These are phyloP conservation scores for Cryptococcus neoformans DNA, from an alignment of 1,284 basidiomycete genomes.

Conservation along the genomic window DNA sequence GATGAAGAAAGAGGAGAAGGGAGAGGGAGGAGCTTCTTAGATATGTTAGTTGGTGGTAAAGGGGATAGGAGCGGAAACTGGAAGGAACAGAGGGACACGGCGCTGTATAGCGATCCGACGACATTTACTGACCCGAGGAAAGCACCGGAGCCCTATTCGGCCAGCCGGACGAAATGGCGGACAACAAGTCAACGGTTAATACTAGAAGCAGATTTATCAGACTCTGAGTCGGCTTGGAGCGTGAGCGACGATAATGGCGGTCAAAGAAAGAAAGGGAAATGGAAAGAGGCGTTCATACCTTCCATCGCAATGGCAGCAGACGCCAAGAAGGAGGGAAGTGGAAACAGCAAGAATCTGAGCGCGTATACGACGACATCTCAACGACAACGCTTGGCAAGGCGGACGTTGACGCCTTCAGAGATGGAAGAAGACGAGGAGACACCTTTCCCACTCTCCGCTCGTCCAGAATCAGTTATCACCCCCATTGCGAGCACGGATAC, in stretches of 20 bases:
- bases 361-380: too few relatives aligned
- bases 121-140: constrained; percentile 8
- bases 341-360: not conserved
- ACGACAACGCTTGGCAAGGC: too few relatives aligned
- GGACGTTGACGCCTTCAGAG: too few relatives aligned
- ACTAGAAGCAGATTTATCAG: not conserved
- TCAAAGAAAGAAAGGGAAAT: not conserved
- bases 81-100: constrained; percentile 3
- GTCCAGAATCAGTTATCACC: too few relatives aligned
- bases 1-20: not conserved
- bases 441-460: too few relatives aligned
- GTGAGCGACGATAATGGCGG: not conserved
- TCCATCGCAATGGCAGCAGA: not conserved
- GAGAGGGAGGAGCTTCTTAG: constrained; percentile 1
- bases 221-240: not conserved
- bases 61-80: not conserved
- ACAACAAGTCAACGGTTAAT: not conserved
- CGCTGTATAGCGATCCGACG: constrained; percentile 7
- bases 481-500: not conserved
- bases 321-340: not conserved
- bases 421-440: too few relatives aligned
- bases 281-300: not conserved
- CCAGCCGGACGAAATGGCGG: not conserved
- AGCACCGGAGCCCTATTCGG: not conserved
- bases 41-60: constrained; percentile 1